Evolutionary conservation across 2,329 filamentous ascomycete species (phyloP).

Genomic region (Dothistroma pini): DNA sequence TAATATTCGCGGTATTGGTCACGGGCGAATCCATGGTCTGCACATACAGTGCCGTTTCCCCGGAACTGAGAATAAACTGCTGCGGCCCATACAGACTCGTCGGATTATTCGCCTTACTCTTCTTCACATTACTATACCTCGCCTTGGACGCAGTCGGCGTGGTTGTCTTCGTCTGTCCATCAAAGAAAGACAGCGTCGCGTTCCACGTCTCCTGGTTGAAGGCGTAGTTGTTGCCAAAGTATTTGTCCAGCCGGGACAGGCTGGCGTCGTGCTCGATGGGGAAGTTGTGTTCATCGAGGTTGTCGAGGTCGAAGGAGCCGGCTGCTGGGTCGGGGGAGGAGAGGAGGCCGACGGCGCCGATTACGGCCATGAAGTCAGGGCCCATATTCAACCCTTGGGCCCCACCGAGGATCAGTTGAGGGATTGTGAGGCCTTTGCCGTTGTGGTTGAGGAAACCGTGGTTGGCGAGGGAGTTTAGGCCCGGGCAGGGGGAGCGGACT

Average conservation of each 20-base stretch:
- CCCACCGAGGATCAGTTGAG: slow-evolving; percentile 22
- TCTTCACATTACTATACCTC: slow-evolving; percentile 26
- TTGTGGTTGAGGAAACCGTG: slow-evolving; percentile 24
- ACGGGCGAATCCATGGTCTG: slow-evolving; percentile 30
- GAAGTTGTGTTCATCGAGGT: slow-evolving; percentile 29
- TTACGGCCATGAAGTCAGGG: slow-evolving; percentile 25
- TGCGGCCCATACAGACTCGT: slow-evolving; percentile 31
- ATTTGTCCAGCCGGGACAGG: slow-evolving; percentile 32
- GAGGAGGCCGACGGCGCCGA: slow-evolving; percentile 25
- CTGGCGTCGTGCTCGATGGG: slow-evolving; percentile 37
- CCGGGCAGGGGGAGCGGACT: slow-evolving; percentile 28
- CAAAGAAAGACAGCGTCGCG: slow-evolving; percentile 23
- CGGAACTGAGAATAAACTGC: slow-evolving; percentile 33
- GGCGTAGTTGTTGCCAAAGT: slow-evolving; percentile 30
- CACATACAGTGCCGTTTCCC: slow-evolving; percentile 35
- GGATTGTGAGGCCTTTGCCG: slow-evolving; percentile 25
- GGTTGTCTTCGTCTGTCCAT: slow-evolving; percentile 20
- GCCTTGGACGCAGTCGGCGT: slow-evolving; percentile 27
- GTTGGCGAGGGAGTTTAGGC: slow-evolving; percentile 20
- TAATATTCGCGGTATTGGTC: slow-evolving; percentile 27
- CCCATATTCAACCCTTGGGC: slow-evolving; percentile 25
- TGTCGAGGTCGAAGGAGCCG: slow-evolving; percentile 24
- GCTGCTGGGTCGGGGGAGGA: slow-evolving; percentile 21
- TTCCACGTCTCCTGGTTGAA: slow-evolving; percentile 33
- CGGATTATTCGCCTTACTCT: slow-evolving; percentile 25